phyloP scores from a whole-genome alignment of 2,329 filamentous ascomycete genomes.

The Beauveria australis region DNA sequence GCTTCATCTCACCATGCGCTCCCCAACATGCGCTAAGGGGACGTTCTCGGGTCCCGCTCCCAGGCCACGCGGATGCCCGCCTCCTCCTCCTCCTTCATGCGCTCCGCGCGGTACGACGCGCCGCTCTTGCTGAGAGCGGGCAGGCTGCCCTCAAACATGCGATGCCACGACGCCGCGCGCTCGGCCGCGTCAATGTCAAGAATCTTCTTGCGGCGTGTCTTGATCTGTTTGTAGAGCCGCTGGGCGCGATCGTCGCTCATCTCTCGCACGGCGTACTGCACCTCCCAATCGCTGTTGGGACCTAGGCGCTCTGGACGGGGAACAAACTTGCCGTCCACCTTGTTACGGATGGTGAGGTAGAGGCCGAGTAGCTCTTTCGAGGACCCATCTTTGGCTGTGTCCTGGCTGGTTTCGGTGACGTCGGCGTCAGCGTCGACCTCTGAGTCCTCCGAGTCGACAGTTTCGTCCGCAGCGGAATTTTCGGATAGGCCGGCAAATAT shows the following conservation, averaged over 20 bases:
- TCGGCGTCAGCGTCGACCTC: slow-evolving; percentile 2
- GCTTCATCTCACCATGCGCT: background rate
- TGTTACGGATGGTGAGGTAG: slow-evolving; percentile 64
- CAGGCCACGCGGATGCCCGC: slow-evolving; percentile 41
- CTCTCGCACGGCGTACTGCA: slow-evolving; percentile 73
- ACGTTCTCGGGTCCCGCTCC: slow-evolving; percentile 17
- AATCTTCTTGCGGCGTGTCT: slow-evolving; percentile 44
- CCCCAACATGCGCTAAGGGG: too few relatives aligned
- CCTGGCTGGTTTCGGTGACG: background rate
- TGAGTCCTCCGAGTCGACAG: background rate
- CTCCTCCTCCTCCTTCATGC: slow-evolving; percentile 43
- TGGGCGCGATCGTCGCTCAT: slow-evolving; percentile 37
- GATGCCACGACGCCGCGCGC: slow-evolving; percentile 36
- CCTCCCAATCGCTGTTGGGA: slow-evolving; percentile 47
- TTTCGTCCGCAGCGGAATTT: slow-evolving; percentile 18
- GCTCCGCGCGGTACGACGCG: slow-evolving; percentile 44
- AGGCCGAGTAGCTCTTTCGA: slow-evolving; percentile 51
- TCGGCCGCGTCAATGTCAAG: slow-evolving; percentile 34
- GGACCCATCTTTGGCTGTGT: background rate
- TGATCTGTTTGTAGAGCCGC: slow-evolving; percentile 47
- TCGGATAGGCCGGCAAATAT: slow-evolving; percentile 42
- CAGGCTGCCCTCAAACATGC: slow-evolving; percentile 36
- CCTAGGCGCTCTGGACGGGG: slow-evolving; percentile 47
- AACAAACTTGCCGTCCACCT: slow-evolving; percentile 58
- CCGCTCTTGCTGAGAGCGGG: slow-evolving; percentile 42